These are phyloP conservation scores for Glycine latifolia DNA, from an alignment of 306 rosid genomes.

Conservation along the genomic window DNA sequence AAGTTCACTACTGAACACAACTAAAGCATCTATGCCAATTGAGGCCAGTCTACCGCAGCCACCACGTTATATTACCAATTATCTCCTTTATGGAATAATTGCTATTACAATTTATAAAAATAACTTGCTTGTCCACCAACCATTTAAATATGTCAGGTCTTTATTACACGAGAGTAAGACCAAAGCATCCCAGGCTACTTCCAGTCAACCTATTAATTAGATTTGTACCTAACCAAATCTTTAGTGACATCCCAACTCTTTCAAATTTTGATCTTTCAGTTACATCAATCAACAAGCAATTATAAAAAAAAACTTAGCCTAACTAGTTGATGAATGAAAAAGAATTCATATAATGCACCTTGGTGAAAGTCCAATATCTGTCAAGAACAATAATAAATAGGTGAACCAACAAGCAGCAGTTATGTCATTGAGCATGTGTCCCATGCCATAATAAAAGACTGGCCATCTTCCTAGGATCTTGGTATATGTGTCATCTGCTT, in stretches of 20 bases:
- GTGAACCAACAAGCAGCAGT: constrained; percentile 98
- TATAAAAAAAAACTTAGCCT: constrained; percentile 11
- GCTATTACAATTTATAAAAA: constrained; percentile 14
- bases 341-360: constrained; percentile 56
- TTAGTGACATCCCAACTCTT: not conserved
- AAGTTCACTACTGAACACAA: not conserved
- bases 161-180: constrained; percentile 22
- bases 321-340: constrained; percentile 7
- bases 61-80: not conserved
- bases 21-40: constrained; percentile 23
- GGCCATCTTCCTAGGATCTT: constrained; percentile 76
- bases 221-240: not conserved
- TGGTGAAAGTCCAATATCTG: constrained; percentile 88
- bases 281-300: constrained; percentile 1
- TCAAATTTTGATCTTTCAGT: constrained; percentile 15
- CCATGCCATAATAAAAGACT: constrained; percentile 82
- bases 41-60: not conserved
- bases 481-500: constrained; percentile 58
- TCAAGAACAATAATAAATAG: constrained; percentile 83
- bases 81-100: constrained; percentile 23
- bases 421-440: constrained; percentile 98
- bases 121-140: not conserved
- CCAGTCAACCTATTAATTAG: constrained; percentile 18
- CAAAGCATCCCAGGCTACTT: constrained; percentile 21
- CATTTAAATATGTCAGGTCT: constrained; percentile 14